A percentile compares a stretch with the other conserved stretches of the same genome.
Evolutionary conservation across 2,329 filamentous ascomycete species (phyloP).

Genomic region (Leptosphaerulina australis): DNA sequence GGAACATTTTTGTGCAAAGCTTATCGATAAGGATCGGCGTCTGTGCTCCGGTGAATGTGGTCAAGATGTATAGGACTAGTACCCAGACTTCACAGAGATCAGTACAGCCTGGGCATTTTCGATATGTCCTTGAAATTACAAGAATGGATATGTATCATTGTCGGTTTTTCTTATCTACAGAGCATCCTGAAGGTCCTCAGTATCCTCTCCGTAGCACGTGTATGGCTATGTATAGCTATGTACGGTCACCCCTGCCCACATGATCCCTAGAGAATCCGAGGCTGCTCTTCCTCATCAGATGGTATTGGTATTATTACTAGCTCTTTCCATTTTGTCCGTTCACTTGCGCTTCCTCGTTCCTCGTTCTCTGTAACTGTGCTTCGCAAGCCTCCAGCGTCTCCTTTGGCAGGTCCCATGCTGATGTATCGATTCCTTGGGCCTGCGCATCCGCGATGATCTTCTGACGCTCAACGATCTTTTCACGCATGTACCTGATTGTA

Average conservation of each 20-base stretch:
- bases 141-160: too few species aligned
- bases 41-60: constrained; percentile 8
- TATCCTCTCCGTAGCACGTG: too few species aligned
- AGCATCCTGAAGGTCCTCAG: too few species aligned
- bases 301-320: constrained; percentile 1
- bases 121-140: neutral
- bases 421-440: constrained; percentile 44
- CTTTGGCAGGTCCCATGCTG: constrained; percentile 39
- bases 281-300: neutral
- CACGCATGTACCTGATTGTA: constrained; percentile 53
- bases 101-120: neutral
- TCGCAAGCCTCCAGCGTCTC: constrained; percentile 39
- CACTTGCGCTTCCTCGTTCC: constrained; percentile 28
- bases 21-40: constrained; percentile 14
- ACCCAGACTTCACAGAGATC: too few species aligned
- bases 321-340: constrained; percentile 22
- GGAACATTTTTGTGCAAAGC: constrained; percentile 17
- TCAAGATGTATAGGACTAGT: too few species aligned
- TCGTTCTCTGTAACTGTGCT: constrained; percentile 33
- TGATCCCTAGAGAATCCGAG: neutral
- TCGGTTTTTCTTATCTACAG: too few species aligned
- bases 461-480: constrained; percentile 49
- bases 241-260: too few species aligned
- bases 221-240: too few species aligned
- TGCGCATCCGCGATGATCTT: constrained; percentile 46